A percentile compares a stretch with the other conserved stretches of the same genome.
Evolutionary conservation across 306 rosid species (phyloP).

Genomic region (Purshia tridentata): DNA sequence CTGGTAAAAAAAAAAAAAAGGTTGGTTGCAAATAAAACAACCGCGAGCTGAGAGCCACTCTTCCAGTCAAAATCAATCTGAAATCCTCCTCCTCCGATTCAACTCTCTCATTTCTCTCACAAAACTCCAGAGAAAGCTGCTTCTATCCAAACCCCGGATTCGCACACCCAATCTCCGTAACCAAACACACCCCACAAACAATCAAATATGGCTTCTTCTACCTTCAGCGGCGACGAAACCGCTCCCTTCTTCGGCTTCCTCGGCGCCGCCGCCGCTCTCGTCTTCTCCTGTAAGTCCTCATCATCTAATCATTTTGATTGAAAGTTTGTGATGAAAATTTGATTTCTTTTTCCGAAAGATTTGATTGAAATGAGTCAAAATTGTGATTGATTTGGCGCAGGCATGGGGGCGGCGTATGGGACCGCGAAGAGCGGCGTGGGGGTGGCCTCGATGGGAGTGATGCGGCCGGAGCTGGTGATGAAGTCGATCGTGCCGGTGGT

Average conservation of each 20-base stretch:
- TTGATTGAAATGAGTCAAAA: not conserved
- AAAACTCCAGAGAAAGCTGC: not conserved
- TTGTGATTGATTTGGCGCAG: conserved; percentile 22
- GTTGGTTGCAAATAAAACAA: not conserved
- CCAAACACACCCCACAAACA: conserved; percentile 6
- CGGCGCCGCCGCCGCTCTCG: conserved; percentile 75
- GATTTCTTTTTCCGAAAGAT: not conserved
- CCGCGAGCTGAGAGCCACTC: not conserved
- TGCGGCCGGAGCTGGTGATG: conserved; percentile 85
- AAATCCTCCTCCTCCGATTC: not conserved
- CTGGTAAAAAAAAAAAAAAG: not conserved
- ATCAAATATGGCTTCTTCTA: conserved; percentile 24
- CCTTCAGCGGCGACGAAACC: conserved; percentile 78
- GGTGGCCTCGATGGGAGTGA: conserved; percentile 80
- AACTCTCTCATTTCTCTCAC: not conserved
- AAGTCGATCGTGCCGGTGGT: conserved; percentile 81
- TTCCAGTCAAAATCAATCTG: not conserved
- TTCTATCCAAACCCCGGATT: not conserved
- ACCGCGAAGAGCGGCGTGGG: conserved; percentile 85
- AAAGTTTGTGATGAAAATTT: not conserved
- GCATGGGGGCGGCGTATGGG: conserved; percentile 83
- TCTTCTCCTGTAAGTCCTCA: conserved; percentile 54
- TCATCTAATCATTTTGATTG: not conserved
- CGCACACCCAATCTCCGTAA: not conserved
- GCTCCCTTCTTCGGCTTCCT: conserved; percentile 88